These are phyloP conservation scores for Heritiera fomes DNA, from an alignment of 345 rosid species.

Conservation along the genomic window DNA sequence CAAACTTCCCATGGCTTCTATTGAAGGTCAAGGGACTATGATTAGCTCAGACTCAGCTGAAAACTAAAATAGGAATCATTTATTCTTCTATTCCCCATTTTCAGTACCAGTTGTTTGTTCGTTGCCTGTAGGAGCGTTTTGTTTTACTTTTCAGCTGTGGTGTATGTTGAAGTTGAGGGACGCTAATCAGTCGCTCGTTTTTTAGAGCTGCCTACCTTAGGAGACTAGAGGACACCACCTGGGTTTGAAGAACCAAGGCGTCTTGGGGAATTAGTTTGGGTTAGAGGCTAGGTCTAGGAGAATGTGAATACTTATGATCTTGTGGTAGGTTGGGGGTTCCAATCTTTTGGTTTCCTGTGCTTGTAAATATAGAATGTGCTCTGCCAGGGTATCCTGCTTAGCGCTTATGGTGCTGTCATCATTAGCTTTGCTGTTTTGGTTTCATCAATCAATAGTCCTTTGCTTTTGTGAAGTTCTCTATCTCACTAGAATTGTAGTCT, in stretches of 20 bases:
- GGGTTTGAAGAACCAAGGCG: conserved; percentile 19
- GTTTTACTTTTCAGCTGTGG: conserved; percentile 22
- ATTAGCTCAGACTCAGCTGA: conserved; percentile 56
- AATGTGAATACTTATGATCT: conserved; percentile 32
- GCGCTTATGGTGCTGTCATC: background rate
- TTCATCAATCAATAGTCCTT: background rate
- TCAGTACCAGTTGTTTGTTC: conserved; percentile 2
- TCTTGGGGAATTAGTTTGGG: conserved; percentile 16
- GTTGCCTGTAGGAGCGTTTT: conserved; percentile 14
- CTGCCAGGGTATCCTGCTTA: conserved; percentile 23
- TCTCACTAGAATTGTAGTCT: background rate
- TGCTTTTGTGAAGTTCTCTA: background rate
- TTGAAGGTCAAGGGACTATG: conserved; percentile 56
- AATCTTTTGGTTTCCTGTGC: conserved; percentile 20
- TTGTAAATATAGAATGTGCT: conserved; percentile 32
- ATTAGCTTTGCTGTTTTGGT: background rate
- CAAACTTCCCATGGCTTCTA: conserved; percentile 47
- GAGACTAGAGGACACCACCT: conserved; percentile 19
- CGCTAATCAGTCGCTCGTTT: conserved; percentile 39
- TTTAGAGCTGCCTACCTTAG: conserved; percentile 43
- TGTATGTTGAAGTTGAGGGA: conserved; percentile 22
- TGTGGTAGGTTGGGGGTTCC: conserved; percentile 11
- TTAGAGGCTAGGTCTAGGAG: conserved; percentile 27
- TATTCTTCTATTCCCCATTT: background rate
- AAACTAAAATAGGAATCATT: conserved; percentile 30